Conservation (phyloP, 2,329 filamentous ascomycete species). For the Pseudocercospora fijiensis region DNA sequence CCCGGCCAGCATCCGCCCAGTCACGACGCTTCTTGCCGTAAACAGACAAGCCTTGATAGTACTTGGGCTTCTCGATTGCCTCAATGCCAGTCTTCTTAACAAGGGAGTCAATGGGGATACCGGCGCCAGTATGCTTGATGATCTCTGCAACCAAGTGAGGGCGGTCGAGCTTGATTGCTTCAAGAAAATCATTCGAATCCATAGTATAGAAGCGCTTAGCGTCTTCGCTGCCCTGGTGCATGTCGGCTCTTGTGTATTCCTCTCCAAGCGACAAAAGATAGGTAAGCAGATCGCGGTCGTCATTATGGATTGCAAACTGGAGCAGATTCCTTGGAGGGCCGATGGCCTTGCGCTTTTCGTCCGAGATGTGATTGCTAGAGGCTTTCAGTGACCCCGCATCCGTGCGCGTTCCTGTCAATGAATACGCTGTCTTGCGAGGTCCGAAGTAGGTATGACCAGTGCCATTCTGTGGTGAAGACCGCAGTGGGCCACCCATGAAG, state of each 20-base stretch:
- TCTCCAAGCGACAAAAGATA: conserved; percentile 58
- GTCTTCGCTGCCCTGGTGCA: conserved; percentile 19
- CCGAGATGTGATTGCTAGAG: conserved; percentile 15
- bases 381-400: conserved; percentile 23
- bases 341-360: conserved; percentile 17
- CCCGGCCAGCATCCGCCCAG: conserved; percentile 66
- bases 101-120: conserved; percentile 66
- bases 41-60: conserved; percentile 75
- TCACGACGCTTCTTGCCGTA: conserved; percentile 71
- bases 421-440: conserved; percentile 15
- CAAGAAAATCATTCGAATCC: conserved; percentile 36
- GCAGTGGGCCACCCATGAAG: conserved; percentile 18
- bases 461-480: conserved; percentile 15
- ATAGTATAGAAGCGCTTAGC: conserved; percentile 29
- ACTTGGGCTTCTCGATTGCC: conserved; percentile 61
- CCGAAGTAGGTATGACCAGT: conserved; percentile 23
- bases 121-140: conserved; percentile 65
- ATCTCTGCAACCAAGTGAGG: conserved; percentile 61
- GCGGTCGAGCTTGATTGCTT: conserved; percentile 50
- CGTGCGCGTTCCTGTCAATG: conserved; percentile 22
- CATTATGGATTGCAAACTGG: conserved; percentile 42
- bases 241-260: conserved; percentile 42
- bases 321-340: conserved; percentile 29
- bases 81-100: conserved; percentile 65
- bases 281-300: conserved; percentile 56